Percentiles rank a stretch among this genome's conserved stretches.
These are phyloP conservation scores for Boletus subcaerulescens DNA, from an alignment of 768 basidiomycete species.

Conservation along the genomic window DNA sequence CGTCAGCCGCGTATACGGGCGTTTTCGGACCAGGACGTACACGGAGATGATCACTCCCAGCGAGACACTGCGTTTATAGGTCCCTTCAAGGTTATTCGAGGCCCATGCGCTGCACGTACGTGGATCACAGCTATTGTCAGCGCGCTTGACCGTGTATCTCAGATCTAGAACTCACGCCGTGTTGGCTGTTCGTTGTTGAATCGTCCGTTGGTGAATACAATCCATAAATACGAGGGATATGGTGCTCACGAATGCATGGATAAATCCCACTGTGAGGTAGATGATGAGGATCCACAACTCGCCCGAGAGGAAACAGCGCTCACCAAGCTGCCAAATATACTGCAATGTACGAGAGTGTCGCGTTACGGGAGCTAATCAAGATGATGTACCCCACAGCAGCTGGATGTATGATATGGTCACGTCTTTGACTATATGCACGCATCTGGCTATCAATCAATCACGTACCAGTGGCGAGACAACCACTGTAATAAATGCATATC, in stretches of 20 bases:
- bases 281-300: not conserved
- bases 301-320: slow-evolving; percentile 15
- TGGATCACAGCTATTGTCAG: slow-evolving; percentile 2
- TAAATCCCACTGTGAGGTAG: slow-evolving; percentile 58
- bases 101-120: slow-evolving; percentile 43
- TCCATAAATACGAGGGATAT: not conserved
- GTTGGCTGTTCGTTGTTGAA: slow-evolving; percentile 42
- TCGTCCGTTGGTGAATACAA: not conserved
- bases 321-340: slow-evolving; percentile 69
- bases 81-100: slow-evolving; percentile 71
- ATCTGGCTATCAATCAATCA: not conserved
- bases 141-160: not conserved
- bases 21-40: slow-evolving; percentile 32
- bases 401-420: slow-evolving; percentile 16
- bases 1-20: not conserved
- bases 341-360: slow-evolving; percentile 68
- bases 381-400: slow-evolving; percentile 69
- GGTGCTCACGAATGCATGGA: slow-evolving; percentile 60
- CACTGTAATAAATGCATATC: slow-evolving; percentile 8
- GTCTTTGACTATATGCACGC: not conserved
- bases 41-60: slow-evolving; percentile 68
- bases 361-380: slow-evolving; percentile 56
- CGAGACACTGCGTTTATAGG: slow-evolving; percentile 71
- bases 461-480: slow-evolving; percentile 28
- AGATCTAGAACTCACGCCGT: slow-evolving; percentile 41